A percentile compares a stretch with the other conserved stretches of the same genome.
These are phyloP conservation scores for Pichia californica DNA, from an alignment of 805 yeast genomes.

Conservation along the genomic window DNA sequence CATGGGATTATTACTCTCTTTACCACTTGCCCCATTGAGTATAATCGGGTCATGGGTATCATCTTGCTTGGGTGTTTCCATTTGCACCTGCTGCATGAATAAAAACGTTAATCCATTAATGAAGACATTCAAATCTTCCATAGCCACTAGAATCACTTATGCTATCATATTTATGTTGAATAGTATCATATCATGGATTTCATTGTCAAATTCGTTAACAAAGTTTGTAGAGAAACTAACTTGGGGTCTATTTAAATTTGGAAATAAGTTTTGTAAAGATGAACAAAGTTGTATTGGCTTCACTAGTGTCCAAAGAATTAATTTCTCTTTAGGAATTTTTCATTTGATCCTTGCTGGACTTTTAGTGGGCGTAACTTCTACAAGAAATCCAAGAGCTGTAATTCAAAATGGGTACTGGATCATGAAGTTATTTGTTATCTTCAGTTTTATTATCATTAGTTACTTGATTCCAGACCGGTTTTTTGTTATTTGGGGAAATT, in stretches of 20 bases:
- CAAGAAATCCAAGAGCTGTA: slow-evolving; percentile 68
- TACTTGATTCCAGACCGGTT: slow-evolving; percentile 84
- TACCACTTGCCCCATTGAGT: slow-evolving; percentile 57
- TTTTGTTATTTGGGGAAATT: slow-evolving; percentile 85
- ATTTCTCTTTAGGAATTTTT: slow-evolving; percentile 76
- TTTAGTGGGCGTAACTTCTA: slow-evolving; percentile 68
- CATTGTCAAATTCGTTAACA: slow-evolving; percentile 73
- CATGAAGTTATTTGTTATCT: slow-evolving; percentile 58
- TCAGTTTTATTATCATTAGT: slow-evolving; percentile 48
- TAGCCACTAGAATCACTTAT: slow-evolving; percentile 81
- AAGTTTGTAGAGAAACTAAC: slow-evolving; percentile 66
- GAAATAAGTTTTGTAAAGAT: slow-evolving; percentile 46
- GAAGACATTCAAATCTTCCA: slow-evolving; percentile 52
- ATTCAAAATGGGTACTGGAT: slow-evolving; percentile 94
- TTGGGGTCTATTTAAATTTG: slow-evolving; percentile 59
- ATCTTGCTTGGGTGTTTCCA: slow-evolving; percentile 77
- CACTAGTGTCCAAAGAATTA: slow-evolving; percentile 88
- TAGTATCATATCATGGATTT: slow-evolving; percentile 87
- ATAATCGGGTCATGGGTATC: slow-evolving; percentile 57
- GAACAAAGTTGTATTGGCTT: slow-evolving; percentile 85
- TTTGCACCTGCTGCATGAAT: slow-evolving; percentile 54
- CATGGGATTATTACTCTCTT: slow-evolving; percentile 69
- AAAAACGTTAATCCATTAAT: slow-evolving; percentile 32
- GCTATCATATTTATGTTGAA: slow-evolving; percentile 73
- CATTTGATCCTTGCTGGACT: slow-evolving; percentile 67